Evolutionary conservation across 768 basidiomycete genomes (phyloP).

Genomic region (Lentinula aciculospora): DNA sequence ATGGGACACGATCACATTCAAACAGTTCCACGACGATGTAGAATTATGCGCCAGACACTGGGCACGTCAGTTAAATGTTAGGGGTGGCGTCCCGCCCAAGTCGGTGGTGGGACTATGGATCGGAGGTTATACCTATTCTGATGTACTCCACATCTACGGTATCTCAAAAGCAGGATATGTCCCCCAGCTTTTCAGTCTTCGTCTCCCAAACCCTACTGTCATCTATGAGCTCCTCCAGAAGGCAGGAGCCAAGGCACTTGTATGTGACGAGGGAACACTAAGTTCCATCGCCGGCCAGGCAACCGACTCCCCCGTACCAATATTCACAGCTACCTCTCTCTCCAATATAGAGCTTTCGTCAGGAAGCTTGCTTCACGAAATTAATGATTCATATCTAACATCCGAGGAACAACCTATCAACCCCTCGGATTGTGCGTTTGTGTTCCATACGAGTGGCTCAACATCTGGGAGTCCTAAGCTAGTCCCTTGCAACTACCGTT

Average conservation of each 20-base stretch:
- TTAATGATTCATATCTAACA: constrained; percentile 14
- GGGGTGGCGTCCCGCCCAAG: constrained; percentile 38
- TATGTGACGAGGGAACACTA: constrained; percentile 55
- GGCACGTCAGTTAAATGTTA: constrained; percentile 37
- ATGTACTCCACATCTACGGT: constrained; percentile 70
- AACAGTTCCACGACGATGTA: constrained; percentile 61
- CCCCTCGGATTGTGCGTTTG: constrained; percentile 32
- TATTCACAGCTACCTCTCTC: constrained; percentile 36
- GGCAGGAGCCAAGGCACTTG: constrained; percentile 57
- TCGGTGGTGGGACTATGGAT: constrained; percentile 76
- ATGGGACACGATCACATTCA: constrained; percentile 65
- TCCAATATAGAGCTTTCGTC: constrained; percentile 20
- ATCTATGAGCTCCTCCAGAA: constrained; percentile 64
- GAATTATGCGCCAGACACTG: constrained; percentile 63
- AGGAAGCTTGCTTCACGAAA: neutral
- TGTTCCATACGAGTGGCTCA: constrained; percentile 80
- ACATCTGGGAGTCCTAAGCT: constrained; percentile 83
- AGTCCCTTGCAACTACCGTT: constrained; percentile 62
- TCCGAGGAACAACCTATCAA: constrained; percentile 24
- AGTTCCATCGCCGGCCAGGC: constrained; percentile 17
- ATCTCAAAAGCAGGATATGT: constrained; percentile 72
- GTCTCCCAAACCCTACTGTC: constrained; percentile 70
- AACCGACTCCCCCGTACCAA: constrained; percentile 41
- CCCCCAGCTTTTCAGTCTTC: constrained; percentile 73
- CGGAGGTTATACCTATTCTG: constrained; percentile 64